Percentiles rank a stretch among this genome's conserved stretches.
These are phyloP conservation scores for Penicillium sp. DNA, from an alignment of 2,329 filamentous ascomycete genomes.

Conservation along the genomic window DNA sequence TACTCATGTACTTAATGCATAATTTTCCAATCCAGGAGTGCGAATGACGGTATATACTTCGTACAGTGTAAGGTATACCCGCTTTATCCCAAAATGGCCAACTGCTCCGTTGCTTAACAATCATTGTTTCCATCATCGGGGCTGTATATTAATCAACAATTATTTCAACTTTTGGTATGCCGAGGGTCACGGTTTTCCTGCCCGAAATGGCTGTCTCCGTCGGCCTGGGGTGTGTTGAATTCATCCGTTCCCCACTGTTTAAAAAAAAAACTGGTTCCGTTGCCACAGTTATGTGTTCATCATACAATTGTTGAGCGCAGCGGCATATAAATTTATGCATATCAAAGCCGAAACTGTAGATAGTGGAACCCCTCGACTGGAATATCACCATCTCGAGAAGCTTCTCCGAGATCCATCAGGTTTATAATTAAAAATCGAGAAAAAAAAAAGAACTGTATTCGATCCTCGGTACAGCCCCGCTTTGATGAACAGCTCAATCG, in stretches of 20 bases:
- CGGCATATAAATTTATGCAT: background rate
- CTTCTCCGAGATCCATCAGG: constrained; percentile 25
- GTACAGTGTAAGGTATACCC: background rate
- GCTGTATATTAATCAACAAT: background rate
- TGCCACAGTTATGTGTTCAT: constrained; percentile 6
- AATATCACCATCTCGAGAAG: constrained; percentile 27
- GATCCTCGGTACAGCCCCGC: constrained; percentile 27
- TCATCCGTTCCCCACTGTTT: constrained; percentile 24
- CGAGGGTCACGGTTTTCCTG: constrained; percentile 25
- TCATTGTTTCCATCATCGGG: constrained; percentile 5
- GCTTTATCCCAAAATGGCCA: constrained; percentile 11
- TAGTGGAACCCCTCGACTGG: constrained; percentile 19
- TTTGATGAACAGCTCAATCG: constrained; percentile 6
- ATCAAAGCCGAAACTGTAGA: constrained; percentile 3
- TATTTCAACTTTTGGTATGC: background rate
- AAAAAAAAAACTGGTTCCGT: constrained; percentile 1
- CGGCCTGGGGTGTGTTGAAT: constrained; percentile 18
- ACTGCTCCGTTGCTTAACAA: constrained; percentile 26
- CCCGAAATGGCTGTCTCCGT: constrained; percentile 28
- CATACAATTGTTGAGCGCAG: background rate
- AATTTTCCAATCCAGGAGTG: background rate
- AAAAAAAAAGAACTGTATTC: background rate
- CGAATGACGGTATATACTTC: background rate
- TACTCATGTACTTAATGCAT: constrained; percentile 9
- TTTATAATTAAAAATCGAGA: constrained; percentile 21